phyloP scores from a whole-genome alignment of 257 asterid species.

The Rhazya stricta region DNA sequence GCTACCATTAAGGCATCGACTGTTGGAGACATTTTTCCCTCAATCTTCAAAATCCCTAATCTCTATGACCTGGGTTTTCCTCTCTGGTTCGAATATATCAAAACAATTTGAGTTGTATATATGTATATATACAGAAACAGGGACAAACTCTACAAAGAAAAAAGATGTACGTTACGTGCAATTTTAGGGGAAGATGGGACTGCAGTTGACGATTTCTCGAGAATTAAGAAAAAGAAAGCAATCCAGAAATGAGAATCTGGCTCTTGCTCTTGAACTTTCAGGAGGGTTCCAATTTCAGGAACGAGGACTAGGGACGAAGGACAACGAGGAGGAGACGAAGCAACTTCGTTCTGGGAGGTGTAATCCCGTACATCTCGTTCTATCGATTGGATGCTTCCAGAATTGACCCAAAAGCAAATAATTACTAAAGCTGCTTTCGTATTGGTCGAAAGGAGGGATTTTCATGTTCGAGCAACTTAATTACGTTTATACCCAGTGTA shows the following conservation, averaged over 20 bases:
- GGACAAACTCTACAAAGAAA: not conserved
- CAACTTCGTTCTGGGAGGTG: not conserved
- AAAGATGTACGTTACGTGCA: not conserved
- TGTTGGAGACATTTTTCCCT: conserved; percentile 57
- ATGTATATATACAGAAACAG: not conserved
- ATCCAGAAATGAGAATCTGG: not conserved
- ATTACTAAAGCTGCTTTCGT: not conserved
- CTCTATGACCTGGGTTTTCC: not conserved
- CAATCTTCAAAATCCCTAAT: not conserved
- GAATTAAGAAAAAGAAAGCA: not conserved
- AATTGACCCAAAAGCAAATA: not conserved
- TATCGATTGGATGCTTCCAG: conserved; percentile 12
- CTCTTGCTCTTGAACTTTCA: not conserved
- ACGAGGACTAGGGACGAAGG: not conserved
- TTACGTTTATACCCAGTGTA: too few species aligned
- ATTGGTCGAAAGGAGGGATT: not conserved
- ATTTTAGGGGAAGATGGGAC: not conserved
- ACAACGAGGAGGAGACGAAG: not conserved
- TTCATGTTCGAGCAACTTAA: too few species aligned
- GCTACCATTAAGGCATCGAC: conserved; percentile 33
- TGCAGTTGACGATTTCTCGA: not conserved
- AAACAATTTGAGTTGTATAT: not conserved
- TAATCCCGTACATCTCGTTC: too few species aligned
- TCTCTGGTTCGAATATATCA: not conserved
- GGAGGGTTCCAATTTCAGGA: not conserved